phyloP scores from a whole-genome alignment of 495 filamentous ascomycete species.

The Annulohypoxylon nitens region DNA sequence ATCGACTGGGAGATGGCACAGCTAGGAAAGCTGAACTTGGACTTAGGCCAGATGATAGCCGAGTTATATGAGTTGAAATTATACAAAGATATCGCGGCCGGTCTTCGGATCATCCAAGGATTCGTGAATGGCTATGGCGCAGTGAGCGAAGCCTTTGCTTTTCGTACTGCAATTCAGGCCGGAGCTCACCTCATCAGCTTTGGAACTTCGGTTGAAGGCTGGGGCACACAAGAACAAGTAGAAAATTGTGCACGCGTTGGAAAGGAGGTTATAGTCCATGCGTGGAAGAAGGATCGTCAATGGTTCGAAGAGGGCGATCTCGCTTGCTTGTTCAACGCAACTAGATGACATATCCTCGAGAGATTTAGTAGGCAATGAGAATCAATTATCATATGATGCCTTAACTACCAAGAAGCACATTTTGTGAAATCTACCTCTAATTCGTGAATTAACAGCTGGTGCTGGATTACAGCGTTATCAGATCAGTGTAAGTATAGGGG shows the following conservation, averaged over 20 bases:
- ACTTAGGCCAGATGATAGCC: slow-evolving; percentile 67
- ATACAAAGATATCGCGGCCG: slow-evolving; percentile 61
- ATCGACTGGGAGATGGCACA: slow-evolving; percentile 69
- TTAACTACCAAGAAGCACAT: too few relatives aligned
- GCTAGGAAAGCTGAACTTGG: slow-evolving; percentile 58
- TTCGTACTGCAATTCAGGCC: slow-evolving; percentile 64
- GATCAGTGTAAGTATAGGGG: neutral
- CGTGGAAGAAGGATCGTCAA: slow-evolving; percentile 64
- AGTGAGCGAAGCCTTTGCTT: slow-evolving; percentile 61
- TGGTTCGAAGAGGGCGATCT: slow-evolving; percentile 65
- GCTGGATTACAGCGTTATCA: neutral
- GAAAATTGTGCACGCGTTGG: slow-evolving; percentile 64
- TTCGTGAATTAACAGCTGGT: too few relatives aligned
- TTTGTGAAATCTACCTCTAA: too few relatives aligned
- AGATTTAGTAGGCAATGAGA: neutral
- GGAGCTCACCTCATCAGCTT: slow-evolving; percentile 66
- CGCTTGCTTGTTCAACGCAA: slow-evolving; percentile 60
- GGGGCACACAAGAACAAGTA: slow-evolving; percentile 66
- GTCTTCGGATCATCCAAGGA: slow-evolving; percentile 60
- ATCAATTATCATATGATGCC: too few relatives aligned
- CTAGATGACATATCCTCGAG: slow-evolving; percentile 19
- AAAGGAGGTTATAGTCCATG: slow-evolving; percentile 66
- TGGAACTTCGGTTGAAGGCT: slow-evolving; percentile 65
- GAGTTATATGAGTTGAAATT: slow-evolving; percentile 69
- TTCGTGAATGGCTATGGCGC: slow-evolving; percentile 60